A percentile compares a stretch with the other conserved stretches of the same genome.
phyloP scores from a whole-genome alignment of 2,329 filamentous ascomycete species.

The Colletotrichum aenigma region DNA sequence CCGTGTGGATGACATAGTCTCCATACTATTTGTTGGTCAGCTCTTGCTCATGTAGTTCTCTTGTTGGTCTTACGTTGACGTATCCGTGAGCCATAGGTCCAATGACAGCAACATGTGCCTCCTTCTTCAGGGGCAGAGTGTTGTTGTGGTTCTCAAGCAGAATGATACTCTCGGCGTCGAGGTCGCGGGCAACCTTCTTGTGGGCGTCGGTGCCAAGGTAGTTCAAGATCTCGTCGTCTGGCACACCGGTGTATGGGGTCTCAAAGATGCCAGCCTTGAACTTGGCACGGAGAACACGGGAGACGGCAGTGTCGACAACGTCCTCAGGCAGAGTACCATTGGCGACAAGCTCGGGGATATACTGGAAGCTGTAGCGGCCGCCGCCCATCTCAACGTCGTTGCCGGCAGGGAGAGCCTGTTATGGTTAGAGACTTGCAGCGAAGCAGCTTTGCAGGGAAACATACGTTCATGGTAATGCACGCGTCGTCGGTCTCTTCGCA shows the following conservation, averaged over 20 bases:
- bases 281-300: conserved; percentile 68
- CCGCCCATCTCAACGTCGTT: conserved; percentile 81
- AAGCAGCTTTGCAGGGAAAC: conserved; percentile 4
- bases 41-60: neutral
- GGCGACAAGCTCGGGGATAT: conserved; percentile 68
- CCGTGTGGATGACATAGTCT: conserved; percentile 72
- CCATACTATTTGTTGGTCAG: conserved; percentile 55
- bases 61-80: conserved; percentile 61
- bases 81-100: conserved; percentile 76
- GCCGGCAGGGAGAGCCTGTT: conserved; percentile 65
- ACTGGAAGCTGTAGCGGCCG: conserved; percentile 72
- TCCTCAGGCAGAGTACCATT: conserved; percentile 63
- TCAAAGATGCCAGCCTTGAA: conserved; percentile 76
- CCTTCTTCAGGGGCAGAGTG: conserved; percentile 60
- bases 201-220: conserved; percentile 67
- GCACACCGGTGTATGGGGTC: conserved; percentile 65
- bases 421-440: neutral
- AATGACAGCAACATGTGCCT: conserved; percentile 73
- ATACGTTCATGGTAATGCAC: conserved; percentile 63
- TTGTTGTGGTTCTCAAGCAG: conserved; percentile 63
- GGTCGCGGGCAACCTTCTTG: conserved; percentile 62
- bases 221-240: conserved; percentile 56
- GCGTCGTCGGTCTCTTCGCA: conserved; percentile 67
- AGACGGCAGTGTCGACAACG: conserved; percentile 69
- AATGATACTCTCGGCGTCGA: conserved; percentile 69